Percentiles rank a stretch among this genome's conserved stretches.
Evolutionary conservation across 805 yeast genomes (phyloP).

Genomic region (Schwanniomyces vanrijiae): DNA sequence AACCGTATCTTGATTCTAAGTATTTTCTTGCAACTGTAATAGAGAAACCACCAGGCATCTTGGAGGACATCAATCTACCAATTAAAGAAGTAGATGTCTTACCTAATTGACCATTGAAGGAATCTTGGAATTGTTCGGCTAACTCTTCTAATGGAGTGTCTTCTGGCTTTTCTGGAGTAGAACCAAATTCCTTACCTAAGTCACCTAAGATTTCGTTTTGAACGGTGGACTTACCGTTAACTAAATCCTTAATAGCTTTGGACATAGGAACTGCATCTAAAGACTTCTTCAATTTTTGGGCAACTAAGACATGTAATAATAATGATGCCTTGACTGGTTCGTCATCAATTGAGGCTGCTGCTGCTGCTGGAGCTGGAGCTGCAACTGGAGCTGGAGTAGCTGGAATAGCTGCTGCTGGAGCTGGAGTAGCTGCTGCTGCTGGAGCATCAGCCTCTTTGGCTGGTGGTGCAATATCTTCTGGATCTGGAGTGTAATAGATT

Average conservation of each 20-base stretch:
- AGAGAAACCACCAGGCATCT: slow-evolving; percentile 99
- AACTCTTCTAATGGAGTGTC: slow-evolving; percentile 95
- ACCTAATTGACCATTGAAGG: slow-evolving; percentile 86
- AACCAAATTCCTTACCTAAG: slow-evolving; percentile 95
- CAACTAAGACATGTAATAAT: slow-evolving; percentile 84
- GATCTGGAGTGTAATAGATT: slow-evolving; percentile 90
- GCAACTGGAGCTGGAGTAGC: slow-evolving; percentile 55
- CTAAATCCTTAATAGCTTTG: slow-evolving; percentile 95
- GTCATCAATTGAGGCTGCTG: slow-evolving; percentile 83
- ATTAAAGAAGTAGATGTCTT: slow-evolving; percentile 88
- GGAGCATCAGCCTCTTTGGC: slow-evolving; percentile 21
- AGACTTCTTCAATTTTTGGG: slow-evolving; percentile 92
- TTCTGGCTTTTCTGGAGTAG: slow-evolving; percentile 98
- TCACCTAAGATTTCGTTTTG: slow-evolving; percentile 99
- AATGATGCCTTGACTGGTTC: slow-evolving; percentile 85
- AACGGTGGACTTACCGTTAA: slow-evolving; percentile 97
- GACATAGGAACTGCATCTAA: slow-evolving; percentile 81
- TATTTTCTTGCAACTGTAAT: slow-evolving; percentile 90
- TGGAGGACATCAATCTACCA: slow-evolving; percentile 89
- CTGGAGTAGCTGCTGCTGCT: slow-evolving; percentile 50
- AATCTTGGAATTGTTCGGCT: slow-evolving; percentile 92
- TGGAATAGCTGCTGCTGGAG: slow-evolving; percentile 53
- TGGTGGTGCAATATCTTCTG: slow-evolving; percentile 50
- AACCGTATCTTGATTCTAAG: slow-evolving; percentile 89
- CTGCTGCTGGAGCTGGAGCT: slow-evolving; percentile 69